Conservation (phyloP, 1,284 basidiomycete genomes). For the Xanthoconium separans region DNA sequence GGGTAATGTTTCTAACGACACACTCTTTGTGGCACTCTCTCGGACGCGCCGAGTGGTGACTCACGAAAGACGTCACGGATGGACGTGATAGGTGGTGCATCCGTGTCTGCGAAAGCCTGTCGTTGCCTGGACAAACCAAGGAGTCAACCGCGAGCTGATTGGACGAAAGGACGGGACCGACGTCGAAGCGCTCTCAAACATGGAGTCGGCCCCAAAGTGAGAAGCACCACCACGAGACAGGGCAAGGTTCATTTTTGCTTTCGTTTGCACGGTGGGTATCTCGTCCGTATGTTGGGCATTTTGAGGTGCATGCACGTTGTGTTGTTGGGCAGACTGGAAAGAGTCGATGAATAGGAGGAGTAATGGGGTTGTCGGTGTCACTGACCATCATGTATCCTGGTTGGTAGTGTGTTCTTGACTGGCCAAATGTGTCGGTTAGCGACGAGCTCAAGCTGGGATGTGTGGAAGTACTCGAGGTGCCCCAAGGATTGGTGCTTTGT, state of each 20-base stretch:
- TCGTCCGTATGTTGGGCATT: conserved; percentile 65
- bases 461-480: conserved; percentile 21
- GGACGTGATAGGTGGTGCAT: conserved; percentile 69
- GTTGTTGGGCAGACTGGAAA: conserved; percentile 57
- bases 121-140: conserved; percentile 43
- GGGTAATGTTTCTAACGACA: neutral
- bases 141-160: neutral
- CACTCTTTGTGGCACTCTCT: conserved; percentile 10
- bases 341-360: neutral
- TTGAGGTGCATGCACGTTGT: conserved; percentile 53
- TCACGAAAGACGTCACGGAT: conserved; percentile 71
- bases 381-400: conserved; percentile 72
- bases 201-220: conserved; percentile 76
- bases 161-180: conserved; percentile 27
- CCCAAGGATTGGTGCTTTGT: conserved; percentile 28
- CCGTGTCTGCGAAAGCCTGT: conserved; percentile 63
- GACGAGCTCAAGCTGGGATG: conserved; percentile 25
- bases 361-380: conserved; percentile 2
- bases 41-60: conserved; percentile 29
- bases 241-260: conserved; percentile 71
- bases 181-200: conserved; percentile 70
- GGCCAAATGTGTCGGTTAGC: conserved; percentile 55
- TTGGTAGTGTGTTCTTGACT: conserved; percentile 72
- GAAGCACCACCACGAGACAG: conserved; percentile 59
- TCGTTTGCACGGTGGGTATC: conserved; percentile 66